Evolutionary conservation across 108 stramenopile species (phyloP).

Genomic region (Fragilariopsis cylindrus): DNA sequence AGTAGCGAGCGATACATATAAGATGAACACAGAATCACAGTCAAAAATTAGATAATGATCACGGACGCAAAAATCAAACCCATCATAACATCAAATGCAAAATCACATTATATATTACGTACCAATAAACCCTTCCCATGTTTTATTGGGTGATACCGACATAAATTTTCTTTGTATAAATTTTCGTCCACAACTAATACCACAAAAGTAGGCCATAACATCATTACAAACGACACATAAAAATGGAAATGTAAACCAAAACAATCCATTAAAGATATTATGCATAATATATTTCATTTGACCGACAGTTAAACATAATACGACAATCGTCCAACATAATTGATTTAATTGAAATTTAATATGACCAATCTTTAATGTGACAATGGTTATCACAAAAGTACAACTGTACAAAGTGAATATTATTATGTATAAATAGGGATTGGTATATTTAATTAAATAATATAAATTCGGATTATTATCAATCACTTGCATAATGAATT

Average conservation of each 20-base stretch:
- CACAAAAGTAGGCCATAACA: conserved; percentile 93
- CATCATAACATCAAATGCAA: background rate
- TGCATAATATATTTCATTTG: conserved; percentile 94
- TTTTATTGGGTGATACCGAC: conserved; percentile 92
- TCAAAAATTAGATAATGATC: background rate
- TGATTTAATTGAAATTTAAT: conserved; percentile 97
- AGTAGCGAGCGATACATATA: conserved; percentile 9
- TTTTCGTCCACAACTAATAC: conserved; percentile 91
- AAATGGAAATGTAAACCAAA: conserved; percentile 97
- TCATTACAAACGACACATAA: conserved; percentile 96
- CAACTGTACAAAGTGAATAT: conserved; percentile 82
- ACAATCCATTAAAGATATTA: conserved; percentile 97
- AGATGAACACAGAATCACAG: background rate
- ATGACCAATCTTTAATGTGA: conserved; percentile 88
- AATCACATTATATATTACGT: background rate
- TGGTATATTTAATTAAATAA: conserved; percentile 52
- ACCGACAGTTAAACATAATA: conserved; percentile 89
- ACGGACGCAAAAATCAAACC: background rate
- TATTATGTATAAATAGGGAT: conserved; percentile 55
- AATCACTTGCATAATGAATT: conserved; percentile 69
- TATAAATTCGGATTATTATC: conserved; percentile 65
- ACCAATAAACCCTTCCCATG: conserved; percentile 88
- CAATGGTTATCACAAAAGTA: conserved; percentile 91
- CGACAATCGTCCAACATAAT: conserved; percentile 95
- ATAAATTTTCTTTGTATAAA: conserved; percentile 91